Evolutionary conservation across 371 early-diverging fungal genomes (phyloP).

Genomic region (Apophysomyces ossiformis): DNA sequence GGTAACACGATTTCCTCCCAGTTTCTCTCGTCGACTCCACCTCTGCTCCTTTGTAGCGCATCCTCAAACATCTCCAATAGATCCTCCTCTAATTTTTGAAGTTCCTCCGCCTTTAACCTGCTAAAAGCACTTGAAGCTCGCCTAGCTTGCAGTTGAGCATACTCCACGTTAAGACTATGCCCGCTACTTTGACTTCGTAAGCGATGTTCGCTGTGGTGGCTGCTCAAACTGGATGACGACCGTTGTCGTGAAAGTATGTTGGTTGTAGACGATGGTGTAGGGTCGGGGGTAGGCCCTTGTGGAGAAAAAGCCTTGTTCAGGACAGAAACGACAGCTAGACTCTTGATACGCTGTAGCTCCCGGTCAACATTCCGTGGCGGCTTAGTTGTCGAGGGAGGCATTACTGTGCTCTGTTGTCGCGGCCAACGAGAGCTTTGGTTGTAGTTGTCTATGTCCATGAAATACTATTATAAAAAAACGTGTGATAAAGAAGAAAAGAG

Average conservation of each 20-base stretch:
- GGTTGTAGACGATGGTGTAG: background rate
- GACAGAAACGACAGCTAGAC: conserved; percentile 38
- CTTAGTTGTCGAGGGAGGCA: background rate
- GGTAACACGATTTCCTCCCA: background rate
- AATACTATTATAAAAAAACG: background rate
- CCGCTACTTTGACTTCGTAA: conserved; percentile 1
- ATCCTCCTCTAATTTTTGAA: conserved; percentile 1
- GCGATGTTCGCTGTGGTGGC: conserved; percentile 5
- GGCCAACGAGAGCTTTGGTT: conserved; percentile 1
- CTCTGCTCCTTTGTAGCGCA: background rate
- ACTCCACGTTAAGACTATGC: conserved; percentile 5
- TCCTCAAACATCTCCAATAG: conserved; percentile 8
- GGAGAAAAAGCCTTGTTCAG: conserved; percentile 31
- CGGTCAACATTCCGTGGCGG: conserved; percentile 26
- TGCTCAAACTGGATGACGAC: conserved; percentile 10
- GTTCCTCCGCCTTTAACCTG: conserved; percentile 7
- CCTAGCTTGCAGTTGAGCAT: background rate
- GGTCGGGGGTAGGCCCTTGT: conserved; percentile 16
- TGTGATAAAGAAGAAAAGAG: background rate
- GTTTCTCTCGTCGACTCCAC: background rate
- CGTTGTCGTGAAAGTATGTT: background rate
- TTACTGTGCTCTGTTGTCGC: background rate
- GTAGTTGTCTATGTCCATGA: background rate
- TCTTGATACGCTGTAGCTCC: conserved; percentile 37
- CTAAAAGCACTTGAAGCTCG: background rate